Base-by-base conservation (phyloP, 768 basidiomycete genomes). In the Leucocoprinus leucothites region DNA sequence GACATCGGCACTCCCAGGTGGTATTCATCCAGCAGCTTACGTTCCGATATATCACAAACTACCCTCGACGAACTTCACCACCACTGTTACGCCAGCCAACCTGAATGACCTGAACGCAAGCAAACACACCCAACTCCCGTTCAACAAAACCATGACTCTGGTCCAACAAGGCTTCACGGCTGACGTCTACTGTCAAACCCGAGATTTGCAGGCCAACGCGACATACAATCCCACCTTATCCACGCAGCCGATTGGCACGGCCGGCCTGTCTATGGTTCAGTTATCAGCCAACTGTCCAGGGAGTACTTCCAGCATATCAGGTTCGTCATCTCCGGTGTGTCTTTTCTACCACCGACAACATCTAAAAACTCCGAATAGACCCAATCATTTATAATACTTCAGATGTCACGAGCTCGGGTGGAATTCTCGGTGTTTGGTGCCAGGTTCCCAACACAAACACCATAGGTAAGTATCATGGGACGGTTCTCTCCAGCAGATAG, bases 91-190 rank as follows among this genome's bases (percentile, higher is more conserved):
- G 44, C 51, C 21, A 43, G n/a, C 51, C 4, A 53, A 53, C 42
- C 19, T 53, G 14, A 4, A 35, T 16, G 49, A 25, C 36, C 25
- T 42, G 16, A 7, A 21, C 5, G 3, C 16, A 35, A 16, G 9
- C 8, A 19, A 34, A 6, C 51, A 53, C 18, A 26, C 25, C 43
- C 11, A 5, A 0, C 51, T 44, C 42, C 51, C 51, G 21, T 53
- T 53, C 21, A 44, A 53, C 16, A 53, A 53, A 31, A 53, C 42
- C 18, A 53, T 45, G 51, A 25, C 19, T 35, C 28, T 53, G 26
- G n/a, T 25, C 21, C 42, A 45, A n/a, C 51, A 53, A 45, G 43
- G 43, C 13, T 45, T 53, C 28, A 53, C 51, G 3, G 51, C 51
- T 2, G 42, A 53, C 22, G 31, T 45, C 14, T 13, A 34, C 21